Base-by-base conservation (phyloP, 1,284 basidiomycete genomes). In the Marasmius fiardii region DNA sequence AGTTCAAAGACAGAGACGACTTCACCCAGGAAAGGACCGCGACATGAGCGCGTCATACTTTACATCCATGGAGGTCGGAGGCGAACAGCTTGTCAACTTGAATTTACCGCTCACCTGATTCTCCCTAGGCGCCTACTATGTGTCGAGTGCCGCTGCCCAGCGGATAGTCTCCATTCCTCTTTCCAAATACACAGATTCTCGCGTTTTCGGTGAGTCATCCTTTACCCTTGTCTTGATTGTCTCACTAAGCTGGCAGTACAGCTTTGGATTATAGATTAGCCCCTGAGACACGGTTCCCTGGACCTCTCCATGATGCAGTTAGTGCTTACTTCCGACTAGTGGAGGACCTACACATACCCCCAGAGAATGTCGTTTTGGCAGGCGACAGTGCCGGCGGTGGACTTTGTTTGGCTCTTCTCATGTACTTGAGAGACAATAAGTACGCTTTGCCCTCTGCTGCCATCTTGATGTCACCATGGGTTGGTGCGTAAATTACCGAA, bases 181-280 rank as follows among this genome's bases (percentile, higher is more conserved):
- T 54, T 91, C 93, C 34, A 95, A 96, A 68, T 89, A 90, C 64
- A 88, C 92, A 33, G 92, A 95, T 65, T 88, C 93, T 28, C 85
- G 97, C 33, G 87, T 98, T n/a, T 98, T 98, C 72, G 92, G 93
- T 93, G 64, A 52, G 20, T 8, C 23, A 6, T 11, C 18, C 3
- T n/a, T n/a, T 43, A 11, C 37, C 16, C 18, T 26, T 4, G 18
- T 49, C 37, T 20, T 55, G 8, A 26, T 48, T 23, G 28, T 11
- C 54, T 52, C 31, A 20, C 23, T 39, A 45, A 31, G 11, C n/a
- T 49, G 2, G 26, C 44, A 45, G 11, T 44, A 41, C 63, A 94
- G 92, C 93, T n/a, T 78, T 98, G 63, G 95, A 98, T 68, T 99
- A 99, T 71, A 90, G 96, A 18, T 79, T 99, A 28, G 95, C 96